Conservation (phyloP, 129 eudicot genomes). For the Helichrysum umbraculigerum region DNA sequence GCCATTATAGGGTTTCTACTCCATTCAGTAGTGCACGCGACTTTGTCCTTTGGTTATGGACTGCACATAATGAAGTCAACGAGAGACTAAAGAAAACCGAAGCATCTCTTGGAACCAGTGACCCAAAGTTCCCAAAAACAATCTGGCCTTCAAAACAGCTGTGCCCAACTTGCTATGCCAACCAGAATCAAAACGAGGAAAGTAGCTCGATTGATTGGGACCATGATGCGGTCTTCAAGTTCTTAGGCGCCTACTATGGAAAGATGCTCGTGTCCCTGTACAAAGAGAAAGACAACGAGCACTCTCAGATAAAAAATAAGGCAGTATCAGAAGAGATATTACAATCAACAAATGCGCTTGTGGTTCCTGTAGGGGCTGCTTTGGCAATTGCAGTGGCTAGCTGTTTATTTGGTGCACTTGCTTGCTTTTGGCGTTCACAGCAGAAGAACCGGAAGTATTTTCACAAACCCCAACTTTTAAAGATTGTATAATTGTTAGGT, state of each 20-base stretch:
- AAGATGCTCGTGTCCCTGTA: conserved; percentile 42
- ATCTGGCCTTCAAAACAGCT: conserved; percentile 87
- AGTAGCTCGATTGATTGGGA: conserved; percentile 51
- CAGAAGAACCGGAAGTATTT: conserved; percentile 92
- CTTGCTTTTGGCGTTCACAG: conserved; percentile 81
- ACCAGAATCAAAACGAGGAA: conserved; percentile 24
- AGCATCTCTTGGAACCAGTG: conserved; percentile 56
- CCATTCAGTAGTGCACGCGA: conserved; percentile 75
- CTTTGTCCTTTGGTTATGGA: conserved; percentile 90
- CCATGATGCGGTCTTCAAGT: conserved; percentile 65
- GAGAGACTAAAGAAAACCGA: conserved; percentile 72
- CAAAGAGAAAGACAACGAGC: conserved; percentile 53
- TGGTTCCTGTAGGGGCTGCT: conserved; percentile 85
- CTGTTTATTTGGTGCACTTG: conserved; percentile 94
- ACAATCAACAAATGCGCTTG: conserved; percentile 60
- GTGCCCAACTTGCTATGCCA: conserved; percentile 66
- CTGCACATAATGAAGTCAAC: conserved; percentile 84
- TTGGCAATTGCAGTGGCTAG: conserved; percentile 78
- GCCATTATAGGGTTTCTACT: conserved; percentile 51
- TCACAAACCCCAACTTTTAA: conserved; percentile 68
- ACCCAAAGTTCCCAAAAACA: conserved; percentile 80
- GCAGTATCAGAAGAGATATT: conserved; percentile 42
- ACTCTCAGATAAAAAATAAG: conserved; percentile 17
- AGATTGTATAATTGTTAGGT: conserved; percentile 49
- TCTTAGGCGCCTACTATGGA: conserved; percentile 73